These are phyloP conservation scores for Calonectria leucothoes DNA, from an alignment of 2,329 filamentous ascomycete genomes.

Conservation along the genomic window DNA sequence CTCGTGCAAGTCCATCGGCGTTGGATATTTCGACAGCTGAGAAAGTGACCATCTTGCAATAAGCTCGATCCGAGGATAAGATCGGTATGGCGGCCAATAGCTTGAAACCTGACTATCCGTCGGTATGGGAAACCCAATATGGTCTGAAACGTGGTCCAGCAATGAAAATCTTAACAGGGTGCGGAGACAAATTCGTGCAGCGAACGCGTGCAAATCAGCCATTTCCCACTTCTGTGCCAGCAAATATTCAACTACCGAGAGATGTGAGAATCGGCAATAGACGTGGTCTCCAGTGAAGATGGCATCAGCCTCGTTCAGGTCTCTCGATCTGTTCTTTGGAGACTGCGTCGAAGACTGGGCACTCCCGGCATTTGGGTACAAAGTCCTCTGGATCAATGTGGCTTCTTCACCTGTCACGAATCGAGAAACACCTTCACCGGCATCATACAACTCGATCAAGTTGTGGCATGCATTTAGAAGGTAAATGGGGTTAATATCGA, in stretches of 20 bases:
- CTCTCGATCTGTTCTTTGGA: not conserved
- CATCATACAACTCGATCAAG: not conserved
- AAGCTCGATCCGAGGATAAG: not conserved
- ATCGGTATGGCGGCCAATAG: not conserved
- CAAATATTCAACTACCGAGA: not conserved
- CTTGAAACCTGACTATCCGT: not conserved
- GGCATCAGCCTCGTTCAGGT: not conserved
- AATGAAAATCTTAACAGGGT: not conserved
- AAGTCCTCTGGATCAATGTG: not conserved
- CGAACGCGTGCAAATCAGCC: not conserved
- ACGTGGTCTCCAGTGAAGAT: not conserved
- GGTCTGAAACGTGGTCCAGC: not conserved
- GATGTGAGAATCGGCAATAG: not conserved
- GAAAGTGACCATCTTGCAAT: not conserved
- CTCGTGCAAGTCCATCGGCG: not conserved
- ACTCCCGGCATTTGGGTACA: not conserved
- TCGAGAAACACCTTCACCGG: not conserved
- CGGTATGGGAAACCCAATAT: not conserved
- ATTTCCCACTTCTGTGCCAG: not conserved
- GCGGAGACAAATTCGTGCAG: not conserved
- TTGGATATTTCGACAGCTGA: not conserved
- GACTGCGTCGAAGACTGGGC: not conserved
- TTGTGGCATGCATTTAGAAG: not conserved
- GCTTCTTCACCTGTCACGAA: not conserved
- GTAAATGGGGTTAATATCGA: not conserved